phyloP scores from a whole-genome alignment of 495 filamentous ascomycete genomes.

The Podospora pseudocomata region DNA sequence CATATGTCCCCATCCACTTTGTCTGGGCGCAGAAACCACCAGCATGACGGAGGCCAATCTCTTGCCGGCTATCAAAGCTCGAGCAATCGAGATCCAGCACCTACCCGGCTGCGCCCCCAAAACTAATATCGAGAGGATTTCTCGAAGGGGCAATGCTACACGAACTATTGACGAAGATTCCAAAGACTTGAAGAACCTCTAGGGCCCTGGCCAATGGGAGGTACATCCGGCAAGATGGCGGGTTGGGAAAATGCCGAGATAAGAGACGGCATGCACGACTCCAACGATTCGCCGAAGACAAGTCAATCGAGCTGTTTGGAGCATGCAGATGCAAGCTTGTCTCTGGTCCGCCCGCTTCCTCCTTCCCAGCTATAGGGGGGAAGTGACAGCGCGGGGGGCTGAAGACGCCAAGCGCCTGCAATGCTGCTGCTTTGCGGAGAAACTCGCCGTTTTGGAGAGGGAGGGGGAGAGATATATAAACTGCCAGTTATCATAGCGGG shows the following conservation, averaged over 20 bases:
- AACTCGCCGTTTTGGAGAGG: background rate
- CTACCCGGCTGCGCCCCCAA: background rate
- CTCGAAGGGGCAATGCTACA: background rate
- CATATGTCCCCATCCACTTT: conserved; percentile 41
- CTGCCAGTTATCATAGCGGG: too few species aligned
- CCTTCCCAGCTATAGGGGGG: background rate
- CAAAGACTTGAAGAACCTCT: background rate
- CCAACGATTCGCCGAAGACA: background rate
- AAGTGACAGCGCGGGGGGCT: background rate
- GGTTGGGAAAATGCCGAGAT: background rate
- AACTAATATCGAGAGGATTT: background rate
- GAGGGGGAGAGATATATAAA: background rate
- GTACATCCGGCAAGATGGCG: background rate
- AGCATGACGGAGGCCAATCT: conserved; percentile 10
- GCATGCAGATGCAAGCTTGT: background rate
- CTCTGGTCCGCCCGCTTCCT: background rate
- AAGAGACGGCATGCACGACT: conserved; percentile 1
- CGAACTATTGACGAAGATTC: background rate
- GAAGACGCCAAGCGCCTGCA: background rate
- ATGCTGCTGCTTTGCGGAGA: background rate
- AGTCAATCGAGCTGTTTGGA: background rate
- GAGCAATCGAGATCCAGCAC: background rate
- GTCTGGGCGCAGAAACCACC: conserved; percentile 45
- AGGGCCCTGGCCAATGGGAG: background rate
- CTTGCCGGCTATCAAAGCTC: background rate